Base-by-base conservation (phyloP, 2,329 filamentous ascomycete species). In the Periglandula ipomoeae region DNA sequence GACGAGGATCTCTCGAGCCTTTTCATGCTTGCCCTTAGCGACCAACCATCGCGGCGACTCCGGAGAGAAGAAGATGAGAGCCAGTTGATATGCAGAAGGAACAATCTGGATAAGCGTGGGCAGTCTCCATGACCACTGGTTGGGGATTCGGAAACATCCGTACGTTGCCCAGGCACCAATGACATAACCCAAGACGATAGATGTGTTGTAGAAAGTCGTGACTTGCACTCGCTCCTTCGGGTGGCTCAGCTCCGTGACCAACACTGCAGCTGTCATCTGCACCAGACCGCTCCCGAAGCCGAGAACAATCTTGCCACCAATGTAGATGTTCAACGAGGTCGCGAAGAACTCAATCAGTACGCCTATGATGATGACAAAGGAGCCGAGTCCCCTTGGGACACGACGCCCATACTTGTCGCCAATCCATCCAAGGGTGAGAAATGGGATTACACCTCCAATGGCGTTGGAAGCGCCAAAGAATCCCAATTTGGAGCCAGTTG, bases 1-100 rank as follows among this genome's bases (percentile, higher is more conserved):
- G 55, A 71, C 65, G 0, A 82, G 58, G 23, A 79, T 72, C 0
- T 64, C 62, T 15, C 65, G 70, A 0, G 78, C 78, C 55, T 79
- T 67, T 5, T 76, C 70, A 1, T 60, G 51, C 20, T 69, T 67
- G 27, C 76, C 75, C 52, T 76, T 69, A 32, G 71, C 70, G 39
- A 81, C 68, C 24, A 81, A 61, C 72, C 73, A 83, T 34, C 81
- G 70, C 1, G 81, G 81, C 0, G 73, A 79, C 53, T 84, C 81
- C 0, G 80, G 79, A 5, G 79, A 69, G 45, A 78, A 72, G 53
- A 65, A 68, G 45, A 74, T 61, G 47, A 73, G 69, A 9, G 61
- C 48, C 17, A 78, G 65, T 52, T 75, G 65, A 24, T 64, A 65
- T 0, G 53, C 56, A 2, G 69, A 59, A 66, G 69, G 73, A 4